A percentile compares a stretch with the other conserved stretches of the same genome.
Evolutionary conservation across 208 protist species (phyloP).

Genomic region (Vickermania spadyakhi): DNA sequence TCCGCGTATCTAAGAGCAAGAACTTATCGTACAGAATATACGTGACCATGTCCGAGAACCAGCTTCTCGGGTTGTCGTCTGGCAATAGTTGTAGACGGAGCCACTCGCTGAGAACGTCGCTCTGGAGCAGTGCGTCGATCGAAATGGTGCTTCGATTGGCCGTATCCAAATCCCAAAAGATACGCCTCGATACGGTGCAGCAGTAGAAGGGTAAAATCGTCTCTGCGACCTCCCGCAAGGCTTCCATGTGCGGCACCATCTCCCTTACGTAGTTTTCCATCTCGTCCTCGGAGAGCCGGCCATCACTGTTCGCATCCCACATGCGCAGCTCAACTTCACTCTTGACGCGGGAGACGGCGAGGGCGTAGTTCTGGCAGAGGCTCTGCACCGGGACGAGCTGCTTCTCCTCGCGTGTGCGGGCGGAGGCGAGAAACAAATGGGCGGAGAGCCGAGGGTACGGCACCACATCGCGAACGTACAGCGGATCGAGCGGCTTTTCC

Average conservation of each 20-base stretch:
- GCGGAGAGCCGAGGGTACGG: constrained; percentile 37
- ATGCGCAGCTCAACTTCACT: constrained; percentile 75
- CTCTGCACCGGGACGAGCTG: background rate
- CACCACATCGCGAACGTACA: constrained; percentile 33
- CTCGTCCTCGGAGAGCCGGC: constrained; percentile 77
- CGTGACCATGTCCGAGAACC: constrained; percentile 65
- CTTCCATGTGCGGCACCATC: constrained; percentile 60
- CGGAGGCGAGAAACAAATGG: constrained; percentile 60
- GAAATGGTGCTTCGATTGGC: constrained; percentile 58
- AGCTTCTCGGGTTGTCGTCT: constrained; percentile 71
- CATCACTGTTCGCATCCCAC: constrained; percentile 83
- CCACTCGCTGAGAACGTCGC: constrained; percentile 82
- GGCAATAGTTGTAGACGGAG: constrained; percentile 74
- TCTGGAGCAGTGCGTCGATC: constrained; percentile 74
- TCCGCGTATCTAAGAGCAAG: constrained; percentile 68
- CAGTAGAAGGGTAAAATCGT: constrained; percentile 84
- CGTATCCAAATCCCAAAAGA: constrained; percentile 86
- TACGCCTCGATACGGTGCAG: constrained; percentile 79
- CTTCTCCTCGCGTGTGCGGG: constrained; percentile 14
- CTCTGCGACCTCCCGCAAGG: constrained; percentile 39
- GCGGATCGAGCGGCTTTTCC: constrained; percentile 27
- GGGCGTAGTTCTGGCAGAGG: constrained; percentile 69
- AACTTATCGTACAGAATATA: constrained; percentile 85
- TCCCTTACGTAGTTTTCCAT: constrained; percentile 82
- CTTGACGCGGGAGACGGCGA: constrained; percentile 79